A percentile compares a stretch with the other conserved stretches of the same genome.
These are phyloP conservation scores for Astrephomene gubernaculifera DNA, from an alignment of 139 green algal genomes.

Conservation along the genomic window DNA sequence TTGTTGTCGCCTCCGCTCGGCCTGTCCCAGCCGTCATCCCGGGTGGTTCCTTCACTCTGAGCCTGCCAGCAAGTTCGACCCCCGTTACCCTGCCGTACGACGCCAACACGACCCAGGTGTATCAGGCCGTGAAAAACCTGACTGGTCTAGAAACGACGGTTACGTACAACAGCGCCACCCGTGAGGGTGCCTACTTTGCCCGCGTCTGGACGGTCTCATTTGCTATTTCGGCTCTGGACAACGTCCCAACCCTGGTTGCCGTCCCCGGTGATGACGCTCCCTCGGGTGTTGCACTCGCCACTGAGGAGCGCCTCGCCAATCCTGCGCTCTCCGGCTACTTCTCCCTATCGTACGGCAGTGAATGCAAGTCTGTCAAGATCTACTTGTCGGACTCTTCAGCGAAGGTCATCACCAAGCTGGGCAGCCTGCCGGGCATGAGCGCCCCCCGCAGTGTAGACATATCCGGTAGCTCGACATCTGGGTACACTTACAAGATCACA, in stretches of 20 bases:
- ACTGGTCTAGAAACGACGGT: neutral
- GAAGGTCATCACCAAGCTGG: neutral
- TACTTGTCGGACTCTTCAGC: neutral
- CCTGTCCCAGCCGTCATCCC: neutral
- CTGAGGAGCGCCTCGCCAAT: neutral
- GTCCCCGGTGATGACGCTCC: neutral
- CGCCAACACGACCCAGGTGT: neutral
- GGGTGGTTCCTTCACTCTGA: neutral
- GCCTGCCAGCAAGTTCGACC: neutral
- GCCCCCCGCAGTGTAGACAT: conserved; percentile 1
- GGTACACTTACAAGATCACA: conserved; percentile 21
- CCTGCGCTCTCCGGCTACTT: conserved; percentile 7
- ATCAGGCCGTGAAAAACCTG: neutral
- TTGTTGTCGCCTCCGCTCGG: neutral
- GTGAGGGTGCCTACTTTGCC: conserved; percentile 24
- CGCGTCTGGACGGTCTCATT: conserved; percentile 28
- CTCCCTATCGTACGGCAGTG: neutral
- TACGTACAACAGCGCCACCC: neutral
- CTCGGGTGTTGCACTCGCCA: neutral
- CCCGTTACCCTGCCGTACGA: neutral
- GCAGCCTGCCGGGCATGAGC: conserved; percentile 7
- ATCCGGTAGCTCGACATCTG: neutral
- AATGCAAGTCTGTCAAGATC: conserved; percentile 26
- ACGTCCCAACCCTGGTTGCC: neutral
- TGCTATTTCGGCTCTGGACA: neutral